Evolutionary conservation across 495 filamentous ascomycete species (phyloP), one percentile per base, ranked within the genome.

Genomic region (Penicillium subrubescens): DNA sequence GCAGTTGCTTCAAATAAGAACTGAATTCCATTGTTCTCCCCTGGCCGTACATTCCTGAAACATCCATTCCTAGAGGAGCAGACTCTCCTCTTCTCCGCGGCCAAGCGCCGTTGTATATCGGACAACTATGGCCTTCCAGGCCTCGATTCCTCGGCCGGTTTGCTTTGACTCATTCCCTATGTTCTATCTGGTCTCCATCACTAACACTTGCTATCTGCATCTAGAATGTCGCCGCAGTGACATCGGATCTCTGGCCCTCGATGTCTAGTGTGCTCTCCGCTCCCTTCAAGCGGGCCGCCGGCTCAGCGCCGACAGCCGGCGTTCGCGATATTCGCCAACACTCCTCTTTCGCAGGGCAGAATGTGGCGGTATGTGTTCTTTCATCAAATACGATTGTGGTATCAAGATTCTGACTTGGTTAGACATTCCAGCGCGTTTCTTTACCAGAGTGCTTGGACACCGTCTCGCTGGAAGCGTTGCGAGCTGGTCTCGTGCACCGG

Each of bases 101-200:
- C 80, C 78, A 52, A 71, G 79, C 54, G 79, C 80, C 78, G 79
- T 75, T 72, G 46, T 65, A 62, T 31, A 72, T 67, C 69, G 68
- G 72, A 77, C 74, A 75, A 75, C 63, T 71, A 85, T 85, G 83
- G 81, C 79, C 68, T 82, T 83, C 66, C 81, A 82, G 75, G 68
- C 70, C 61, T 71, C 80, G 54, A 71, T 77, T 51, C 71, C 72
- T 53, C 73, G 77, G 72, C 72, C 77, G 61, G 81, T 81, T 73
- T 66, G 79, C 44, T 67, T 27, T 27, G 37, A 19, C 34, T 43
- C 27, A 10, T 21, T 61, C 27, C 29, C 27, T 43, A 3, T 3
- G 23, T n/a, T 43, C 53, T 27, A 35, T 34, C 21, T 21, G 17
- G 17, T 53, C 33, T 53, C 14, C 52, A 59, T 56, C 25, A 39